Evolutionary conservation across 1,284 basidiomycete genomes (phyloP).

Genomic region (Apiotrichum mycotoxinovorans): DNA sequence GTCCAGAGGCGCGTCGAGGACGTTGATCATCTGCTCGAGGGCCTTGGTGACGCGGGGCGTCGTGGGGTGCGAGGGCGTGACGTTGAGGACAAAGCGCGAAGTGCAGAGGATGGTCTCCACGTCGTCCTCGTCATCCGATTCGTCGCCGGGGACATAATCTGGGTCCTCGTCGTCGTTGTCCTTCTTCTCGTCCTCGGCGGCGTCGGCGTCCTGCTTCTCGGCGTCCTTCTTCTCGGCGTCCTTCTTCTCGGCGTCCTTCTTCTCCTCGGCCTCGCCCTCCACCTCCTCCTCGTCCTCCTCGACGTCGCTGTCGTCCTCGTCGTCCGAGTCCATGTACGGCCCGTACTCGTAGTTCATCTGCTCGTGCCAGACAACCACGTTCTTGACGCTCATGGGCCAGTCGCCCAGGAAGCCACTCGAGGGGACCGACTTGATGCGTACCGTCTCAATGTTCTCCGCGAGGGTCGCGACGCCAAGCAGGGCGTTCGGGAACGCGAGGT

Average conservation of each 20-base stretch:
- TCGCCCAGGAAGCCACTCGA: constrained; percentile 2
- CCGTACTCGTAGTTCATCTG: constrained; percentile 6
- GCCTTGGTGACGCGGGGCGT: constrained; percentile 5
- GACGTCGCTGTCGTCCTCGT: constrained; percentile 1
- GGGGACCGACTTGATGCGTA: constrained; percentile 1
- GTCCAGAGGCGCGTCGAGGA: background rate
- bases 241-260: background rate
- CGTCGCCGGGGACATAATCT: background rate
- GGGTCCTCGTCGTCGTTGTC: background rate
- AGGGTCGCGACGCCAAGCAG: background rate
- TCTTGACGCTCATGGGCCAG: constrained; percentile 1
- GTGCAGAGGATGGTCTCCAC: background rate
- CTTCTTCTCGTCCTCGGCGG: background rate
- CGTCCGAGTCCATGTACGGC: background rate
- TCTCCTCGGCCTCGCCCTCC: background rate
- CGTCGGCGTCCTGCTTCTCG: background rate
- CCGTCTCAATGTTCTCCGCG: background rate
- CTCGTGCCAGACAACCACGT: background rate
- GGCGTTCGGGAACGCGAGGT: constrained; percentile 3
- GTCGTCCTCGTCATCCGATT: background rate
- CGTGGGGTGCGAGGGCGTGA: constrained; percentile 1
- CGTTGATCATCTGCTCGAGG: constrained; percentile 4
- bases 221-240: background rate
- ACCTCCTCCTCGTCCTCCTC: background rate
- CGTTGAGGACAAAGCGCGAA: constrained; percentile 2